Evolutionary conservation across 352 stramenopile species (phyloP).

Genomic region (Phytophthora tentaculata): DNA sequence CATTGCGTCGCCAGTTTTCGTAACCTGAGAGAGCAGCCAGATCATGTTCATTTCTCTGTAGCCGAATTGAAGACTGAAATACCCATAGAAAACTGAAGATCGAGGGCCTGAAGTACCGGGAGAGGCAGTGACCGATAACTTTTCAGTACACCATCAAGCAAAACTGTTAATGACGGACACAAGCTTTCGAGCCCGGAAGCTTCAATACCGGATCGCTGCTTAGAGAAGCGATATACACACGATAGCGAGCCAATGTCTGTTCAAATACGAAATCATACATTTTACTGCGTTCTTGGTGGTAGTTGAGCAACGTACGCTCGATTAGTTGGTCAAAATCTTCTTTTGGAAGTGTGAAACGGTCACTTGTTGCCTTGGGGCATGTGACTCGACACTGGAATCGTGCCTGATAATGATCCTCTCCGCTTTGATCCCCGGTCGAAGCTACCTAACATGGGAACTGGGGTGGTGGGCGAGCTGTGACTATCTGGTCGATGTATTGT

Average conservation of each 20-base stretch:
- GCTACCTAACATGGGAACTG: not conserved
- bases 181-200: slow-evolving; percentile 68
- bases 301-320: slow-evolving; percentile 63
- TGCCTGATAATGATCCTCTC: slow-evolving; percentile 24
- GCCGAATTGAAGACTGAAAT: slow-evolving; percentile 80
- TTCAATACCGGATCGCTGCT: slow-evolving; percentile 64
- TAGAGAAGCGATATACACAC: slow-evolving; percentile 63
- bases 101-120: slow-evolving; percentile 61
- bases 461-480: not conserved
- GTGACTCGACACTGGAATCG: slow-evolving; percentile 26
- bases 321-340: slow-evolving; percentile 83
- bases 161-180: slow-evolving; percentile 69
- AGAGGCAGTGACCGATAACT: slow-evolving; percentile 74
- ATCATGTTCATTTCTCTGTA: slow-evolving; percentile 74
- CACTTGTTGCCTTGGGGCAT: slow-evolving; percentile 57
- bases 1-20: slow-evolving; percentile 9
- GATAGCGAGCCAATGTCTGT: slow-evolving; percentile 71
- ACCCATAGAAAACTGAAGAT: slow-evolving; percentile 76
- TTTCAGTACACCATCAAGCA: slow-evolving; percentile 63
- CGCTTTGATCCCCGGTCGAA: slow-evolving; percentile 5
- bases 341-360: slow-evolving; percentile 80
- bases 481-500: not conserved
- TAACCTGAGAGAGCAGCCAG: slow-evolving; percentile 52
- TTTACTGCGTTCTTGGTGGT: slow-evolving; percentile 63
- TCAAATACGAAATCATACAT: slow-evolving; percentile 76